Base-by-base conservation (phyloP, 306 rosid genomes). In the Castanea sativa region DNA sequence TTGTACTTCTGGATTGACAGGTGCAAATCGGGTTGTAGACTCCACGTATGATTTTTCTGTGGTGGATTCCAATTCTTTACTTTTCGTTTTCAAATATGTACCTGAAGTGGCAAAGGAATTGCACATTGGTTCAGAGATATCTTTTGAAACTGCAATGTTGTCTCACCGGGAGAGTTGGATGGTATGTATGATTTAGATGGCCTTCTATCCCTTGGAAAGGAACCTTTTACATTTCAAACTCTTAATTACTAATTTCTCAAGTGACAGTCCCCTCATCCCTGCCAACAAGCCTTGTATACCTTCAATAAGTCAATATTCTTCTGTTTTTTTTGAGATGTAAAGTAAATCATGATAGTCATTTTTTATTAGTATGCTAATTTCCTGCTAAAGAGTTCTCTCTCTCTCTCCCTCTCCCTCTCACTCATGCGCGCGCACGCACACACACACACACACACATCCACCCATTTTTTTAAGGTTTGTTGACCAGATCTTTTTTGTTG, bases 1-100 rank as follows among this genome's bases (percentile, higher is more conserved):
- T 11, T 61, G 67, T 78, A 58, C 74, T 60, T 83, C 69, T 85
- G 74, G 55, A 71, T 61, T 89, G 83, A 76, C 92, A 96, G 99
- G 86, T 82, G 74, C 87, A 56, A 89, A 88, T 83, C 89, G 69
- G 81, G 81, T 93, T 74, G 73, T 86, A 76, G 92, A 96, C 65
- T 86, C 99, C 78, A 93, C 89, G 55, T 96, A 87, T 79, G 98
- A 96, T 71, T 83, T 96, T 52, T 84, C 98, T 78, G 98, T 96
- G 25, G 87, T 89, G 81, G 99, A 96, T 89, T 93, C 99, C 87
- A 96, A 96, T 88, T 93, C 97, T 14, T 86, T 96, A 74, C 87
- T 9, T 77, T 96, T 96, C 85, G 81, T 96, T 79, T 91, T 91
- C 87, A 90, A 92, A 76, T 73, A 96, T 76, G 93, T 91, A 60